A percentile compares a stretch with the other conserved stretches of the same genome.
These are phyloP conservation scores for Biscutella auriculata DNA, from an alignment of 441 rosid genomes.

Conservation along the genomic window DNA sequence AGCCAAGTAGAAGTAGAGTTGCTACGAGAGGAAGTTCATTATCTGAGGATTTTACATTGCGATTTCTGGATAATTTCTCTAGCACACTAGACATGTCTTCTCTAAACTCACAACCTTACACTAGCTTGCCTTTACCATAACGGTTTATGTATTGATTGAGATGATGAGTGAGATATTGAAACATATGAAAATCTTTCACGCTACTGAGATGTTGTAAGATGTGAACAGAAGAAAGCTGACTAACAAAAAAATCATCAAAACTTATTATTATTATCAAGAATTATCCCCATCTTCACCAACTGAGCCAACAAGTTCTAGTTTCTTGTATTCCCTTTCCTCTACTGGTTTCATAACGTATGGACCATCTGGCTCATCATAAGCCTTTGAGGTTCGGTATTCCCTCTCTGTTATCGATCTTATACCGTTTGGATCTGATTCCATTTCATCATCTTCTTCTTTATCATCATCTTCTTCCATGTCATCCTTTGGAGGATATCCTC, in stretches of 20 bases:
- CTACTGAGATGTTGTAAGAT: slow-evolving; percentile 7
- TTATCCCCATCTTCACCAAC: slow-evolving; percentile 23
- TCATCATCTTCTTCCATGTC: slow-evolving; percentile 40
- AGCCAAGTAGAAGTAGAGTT: slow-evolving; percentile 19
- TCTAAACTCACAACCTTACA: neutral
- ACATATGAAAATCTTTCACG: neutral
- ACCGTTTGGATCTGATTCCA: slow-evolving; percentile 46
- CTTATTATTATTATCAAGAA: neutral
- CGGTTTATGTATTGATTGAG: neutral
- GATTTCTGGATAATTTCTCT: neutral
- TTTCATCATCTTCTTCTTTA: slow-evolving; percentile 32
- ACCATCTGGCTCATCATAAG: slow-evolving; percentile 32
- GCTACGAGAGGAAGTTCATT: slow-evolving; percentile 4
- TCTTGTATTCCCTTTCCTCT: slow-evolving; percentile 47
- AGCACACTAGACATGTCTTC: neutral
- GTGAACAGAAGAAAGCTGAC: slow-evolving; percentile 1
- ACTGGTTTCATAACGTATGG: slow-evolving; percentile 52
- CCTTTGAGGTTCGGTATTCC: slow-evolving; percentile 41
- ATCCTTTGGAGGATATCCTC: slow-evolving; percentile 70
- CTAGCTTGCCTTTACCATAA: neutral
- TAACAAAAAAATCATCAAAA: neutral
- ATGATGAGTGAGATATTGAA: neutral
- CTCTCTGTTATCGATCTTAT: slow-evolving; percentile 52
- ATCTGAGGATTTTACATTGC: neutral
- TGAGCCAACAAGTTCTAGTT: slow-evolving; percentile 25